Percentiles rank a stretch among this genome's conserved stretches.
Conservation (phyloP, 2,329 filamentous ascomycete species). For the Rhinocladiella similis region DNA sequence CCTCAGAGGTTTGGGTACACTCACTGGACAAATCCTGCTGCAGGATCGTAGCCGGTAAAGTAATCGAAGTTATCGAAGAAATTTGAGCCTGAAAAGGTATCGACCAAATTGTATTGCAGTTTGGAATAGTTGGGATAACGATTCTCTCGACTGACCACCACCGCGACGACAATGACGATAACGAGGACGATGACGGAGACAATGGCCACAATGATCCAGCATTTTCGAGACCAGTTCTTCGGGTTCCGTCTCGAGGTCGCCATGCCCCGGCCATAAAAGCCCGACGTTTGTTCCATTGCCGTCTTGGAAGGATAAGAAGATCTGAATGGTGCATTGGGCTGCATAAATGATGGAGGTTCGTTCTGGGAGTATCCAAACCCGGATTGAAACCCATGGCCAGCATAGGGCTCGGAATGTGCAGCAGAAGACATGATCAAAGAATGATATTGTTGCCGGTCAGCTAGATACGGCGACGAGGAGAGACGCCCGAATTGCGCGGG, state of each 20-base stretch:
- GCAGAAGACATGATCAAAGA: background rate
- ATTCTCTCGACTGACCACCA: slow-evolving; percentile 38
- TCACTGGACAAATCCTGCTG: slow-evolving; percentile 49
- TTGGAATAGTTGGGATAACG: slow-evolving; percentile 46
- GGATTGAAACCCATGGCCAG: background rate
- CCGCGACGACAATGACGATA: slow-evolving; percentile 49
- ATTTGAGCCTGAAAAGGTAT: slow-evolving; percentile 41
- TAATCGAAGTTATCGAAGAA: slow-evolving; percentile 52
- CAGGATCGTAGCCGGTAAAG: slow-evolving; percentile 46
- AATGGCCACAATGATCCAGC: slow-evolving; percentile 48
- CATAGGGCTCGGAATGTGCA: background rate
- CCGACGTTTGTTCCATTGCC: background rate
- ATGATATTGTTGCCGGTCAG: background rate
- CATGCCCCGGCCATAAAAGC: background rate
- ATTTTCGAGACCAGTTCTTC: slow-evolving; percentile 55
- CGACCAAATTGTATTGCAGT: slow-evolving; percentile 42
- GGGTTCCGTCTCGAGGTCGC: slow-evolving; percentile 47
- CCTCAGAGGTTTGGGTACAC: slow-evolving; percentile 26
- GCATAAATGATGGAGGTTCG: background rate
- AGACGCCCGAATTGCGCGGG: too few species aligned
- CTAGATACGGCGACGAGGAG: too few species aligned
- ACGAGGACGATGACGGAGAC: slow-evolving; percentile 46
- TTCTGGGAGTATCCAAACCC: background rate
- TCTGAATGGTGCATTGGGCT: background rate
- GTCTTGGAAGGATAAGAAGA: background rate